Percentiles rank a stretch among this genome's conserved stretches.
These are phyloP conservation scores for Baudoinia panamericana DNA, from an alignment of 495 filamentous ascomycete species.

Conservation along the genomic window DNA sequence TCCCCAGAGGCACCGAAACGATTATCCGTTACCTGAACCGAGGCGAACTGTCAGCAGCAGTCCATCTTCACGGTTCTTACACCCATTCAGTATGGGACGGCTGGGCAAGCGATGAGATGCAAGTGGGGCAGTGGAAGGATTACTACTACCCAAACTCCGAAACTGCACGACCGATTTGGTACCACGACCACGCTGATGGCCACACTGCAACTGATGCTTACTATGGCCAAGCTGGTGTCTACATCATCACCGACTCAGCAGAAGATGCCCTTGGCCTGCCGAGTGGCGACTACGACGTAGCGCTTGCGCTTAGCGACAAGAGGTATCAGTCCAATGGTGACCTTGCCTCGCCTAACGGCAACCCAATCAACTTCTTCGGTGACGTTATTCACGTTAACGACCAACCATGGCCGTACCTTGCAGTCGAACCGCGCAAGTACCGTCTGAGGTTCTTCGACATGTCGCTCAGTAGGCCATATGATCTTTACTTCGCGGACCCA, in stretches of 20 bases:
- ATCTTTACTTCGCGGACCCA: constrained; percentile 32
- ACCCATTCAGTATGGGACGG: constrained; percentile 37
- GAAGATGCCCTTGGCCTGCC: constrained; percentile 38
- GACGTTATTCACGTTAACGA: constrained; percentile 46
- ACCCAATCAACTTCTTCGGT: constrained; percentile 37
- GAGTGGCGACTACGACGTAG: constrained; percentile 37
- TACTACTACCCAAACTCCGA: constrained; percentile 48
- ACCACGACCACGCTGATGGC: constrained; percentile 41
- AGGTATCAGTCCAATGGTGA: constrained; percentile 37
- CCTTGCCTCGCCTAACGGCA: constrained; percentile 30
- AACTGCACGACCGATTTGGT: constrained; percentile 40
- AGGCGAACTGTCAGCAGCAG: constrained; percentile 28
- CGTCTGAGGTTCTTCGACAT: constrained; percentile 41
- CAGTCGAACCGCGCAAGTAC: constrained; percentile 46
- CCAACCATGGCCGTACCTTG: constrained; percentile 42
- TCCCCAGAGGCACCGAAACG: constrained; percentile 34
- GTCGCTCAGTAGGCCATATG: constrained; percentile 37
- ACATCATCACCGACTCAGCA: constrained; percentile 32
- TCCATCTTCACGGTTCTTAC: constrained; percentile 43
- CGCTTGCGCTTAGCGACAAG: constrained; percentile 38
- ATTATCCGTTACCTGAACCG: constrained; percentile 43
- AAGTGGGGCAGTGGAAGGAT: constrained; percentile 36
- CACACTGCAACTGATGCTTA: constrained; percentile 20
- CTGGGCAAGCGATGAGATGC: constrained; percentile 42
- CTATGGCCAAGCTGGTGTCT: constrained; percentile 17